phyloP scores from a whole-genome alignment of 176 grass and related monocot genomes.

The Oryza punctata region DNA sequence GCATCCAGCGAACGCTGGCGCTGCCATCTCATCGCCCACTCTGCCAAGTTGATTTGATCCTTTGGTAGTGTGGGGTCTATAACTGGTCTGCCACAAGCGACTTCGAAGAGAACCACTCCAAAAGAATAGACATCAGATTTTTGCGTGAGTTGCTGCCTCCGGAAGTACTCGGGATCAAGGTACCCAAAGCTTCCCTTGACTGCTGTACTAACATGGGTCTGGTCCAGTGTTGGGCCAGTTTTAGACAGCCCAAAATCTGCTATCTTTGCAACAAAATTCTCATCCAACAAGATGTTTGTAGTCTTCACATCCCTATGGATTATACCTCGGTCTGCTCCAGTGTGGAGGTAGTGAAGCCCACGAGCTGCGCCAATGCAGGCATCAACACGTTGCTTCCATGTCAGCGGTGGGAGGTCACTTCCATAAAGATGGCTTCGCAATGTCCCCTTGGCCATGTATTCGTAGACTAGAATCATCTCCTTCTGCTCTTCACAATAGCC shows the following conservation, averaged over 20 bases:
- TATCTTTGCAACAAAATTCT: conserved; percentile 92
- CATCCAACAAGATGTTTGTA: conserved; percentile 89
- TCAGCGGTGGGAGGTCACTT: conserved; percentile 60
- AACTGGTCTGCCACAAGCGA: conserved; percentile 80
- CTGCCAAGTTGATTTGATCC: conserved; percentile 95
- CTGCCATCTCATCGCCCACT: conserved; percentile 96
- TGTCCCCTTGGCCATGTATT: conserved; percentile 98
- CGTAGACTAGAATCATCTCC: conserved; percentile 95
- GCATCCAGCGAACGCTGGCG: conserved; percentile 77
- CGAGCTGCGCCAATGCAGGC: conserved; percentile 78
- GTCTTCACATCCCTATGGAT: conserved; percentile 98
- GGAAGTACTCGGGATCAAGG: conserved; percentile 91
- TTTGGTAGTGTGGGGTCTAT: conserved; percentile 84
- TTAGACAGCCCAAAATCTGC: conserved; percentile 94
- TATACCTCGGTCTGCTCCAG: conserved; percentile 85
- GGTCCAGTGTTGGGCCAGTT: conserved; percentile 85
- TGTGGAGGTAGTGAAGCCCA: conserved; percentile 95
- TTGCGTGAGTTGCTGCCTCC: conserved; percentile 88
- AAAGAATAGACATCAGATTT: conserved; percentile 99
- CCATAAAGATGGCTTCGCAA: conserved; percentile 90
- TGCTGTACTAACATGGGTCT: conserved; percentile 96
- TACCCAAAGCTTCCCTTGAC: conserved; percentile 97
- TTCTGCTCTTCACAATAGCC: conserved; percentile 94
- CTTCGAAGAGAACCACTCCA: conserved; percentile 93
- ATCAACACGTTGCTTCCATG: conserved; percentile 88